Percentiles rank a stretch among this genome's conserved stretches.
Conservation (phyloP, 176 grass and related monocot genomes). For the Secale cereale region DNA sequence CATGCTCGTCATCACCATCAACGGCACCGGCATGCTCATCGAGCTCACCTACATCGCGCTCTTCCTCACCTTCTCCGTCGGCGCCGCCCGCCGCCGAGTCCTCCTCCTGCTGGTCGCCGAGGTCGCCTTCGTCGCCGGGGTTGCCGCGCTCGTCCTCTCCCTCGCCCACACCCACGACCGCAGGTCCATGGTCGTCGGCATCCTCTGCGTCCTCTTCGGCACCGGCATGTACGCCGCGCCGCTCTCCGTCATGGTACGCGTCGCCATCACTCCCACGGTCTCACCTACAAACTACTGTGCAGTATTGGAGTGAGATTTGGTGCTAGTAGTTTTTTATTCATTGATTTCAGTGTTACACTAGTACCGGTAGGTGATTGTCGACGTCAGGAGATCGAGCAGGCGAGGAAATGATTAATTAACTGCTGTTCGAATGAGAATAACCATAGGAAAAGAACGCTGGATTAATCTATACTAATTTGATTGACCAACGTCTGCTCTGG, state of each 20-base stretch:
- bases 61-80: conserved; percentile 69
- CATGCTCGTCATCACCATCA: conserved; percentile 94
- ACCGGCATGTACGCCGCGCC: conserved; percentile 94
- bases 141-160: conserved; percentile 60
- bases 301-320: neutral
- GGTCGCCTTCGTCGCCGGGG: conserved; percentile 49
- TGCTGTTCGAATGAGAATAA: neutral
- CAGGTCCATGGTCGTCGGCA: conserved; percentile 84
- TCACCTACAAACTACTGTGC: neutral
- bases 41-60: conserved; percentile 80
- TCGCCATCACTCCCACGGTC: neutral
- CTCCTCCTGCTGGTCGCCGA: conserved; percentile 53
- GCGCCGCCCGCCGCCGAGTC: conserved; percentile 41
- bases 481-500: neutral
- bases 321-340: neutral
- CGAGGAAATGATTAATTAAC: conserved; percentile 3
- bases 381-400: neutral
- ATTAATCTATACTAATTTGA: neutral
- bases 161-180: conserved; percentile 53
- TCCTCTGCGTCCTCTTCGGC: conserved; percentile 85
- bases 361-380: neutral
- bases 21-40: conserved; percentile 76
- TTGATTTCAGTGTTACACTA: neutral
- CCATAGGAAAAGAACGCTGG: neutral
- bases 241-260: conserved; percentile 92